Conservation (phyloP, 192 early-diverging fungal species). For the Coemansia sp. region DNA sequence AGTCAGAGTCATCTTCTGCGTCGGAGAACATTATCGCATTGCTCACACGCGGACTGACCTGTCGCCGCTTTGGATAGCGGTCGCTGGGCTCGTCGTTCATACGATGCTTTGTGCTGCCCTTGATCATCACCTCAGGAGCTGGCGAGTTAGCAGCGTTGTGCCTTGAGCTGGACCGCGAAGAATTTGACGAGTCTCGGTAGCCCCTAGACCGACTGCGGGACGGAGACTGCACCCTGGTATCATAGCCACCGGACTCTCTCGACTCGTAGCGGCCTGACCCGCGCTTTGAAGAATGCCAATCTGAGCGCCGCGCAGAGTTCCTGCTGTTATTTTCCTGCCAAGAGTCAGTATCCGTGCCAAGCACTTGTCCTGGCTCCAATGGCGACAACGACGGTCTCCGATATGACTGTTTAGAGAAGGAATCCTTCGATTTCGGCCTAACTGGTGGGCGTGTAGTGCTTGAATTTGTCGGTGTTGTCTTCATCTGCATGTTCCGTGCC, state of each 20-base stretch:
- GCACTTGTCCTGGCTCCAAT: neutral
- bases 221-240: slow-evolving; percentile 5
- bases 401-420: neutral
- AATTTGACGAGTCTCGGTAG: neutral
- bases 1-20: slow-evolving; percentile 10
- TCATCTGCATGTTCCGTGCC: neutral
- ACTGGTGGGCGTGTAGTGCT: neutral
- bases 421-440: neutral
- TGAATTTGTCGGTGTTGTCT: too few species aligned
- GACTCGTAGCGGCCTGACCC: neutral
- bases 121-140: slow-evolving; percentile 20
- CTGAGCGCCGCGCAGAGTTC: neutral
- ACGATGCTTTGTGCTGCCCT: slow-evolving; percentile 35
- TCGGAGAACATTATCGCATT: slow-evolving; percentile 22
- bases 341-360: neutral
- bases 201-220: slow-evolving; percentile 2
- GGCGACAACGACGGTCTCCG: neutral
- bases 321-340: neutral
- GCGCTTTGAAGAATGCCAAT: neutral
- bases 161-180: neutral
- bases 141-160: neutral
- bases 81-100: slow-evolving; percentile 2
- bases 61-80: slow-evolving; percentile 12
- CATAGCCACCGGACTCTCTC: neutral
- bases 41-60: slow-evolving; percentile 20